A percentile compares a stretch with the other conserved stretches of the same genome.
Conservation (phyloP, 768 basidiomycete species). For the Sistotremastrum niveocremeum region DNA sequence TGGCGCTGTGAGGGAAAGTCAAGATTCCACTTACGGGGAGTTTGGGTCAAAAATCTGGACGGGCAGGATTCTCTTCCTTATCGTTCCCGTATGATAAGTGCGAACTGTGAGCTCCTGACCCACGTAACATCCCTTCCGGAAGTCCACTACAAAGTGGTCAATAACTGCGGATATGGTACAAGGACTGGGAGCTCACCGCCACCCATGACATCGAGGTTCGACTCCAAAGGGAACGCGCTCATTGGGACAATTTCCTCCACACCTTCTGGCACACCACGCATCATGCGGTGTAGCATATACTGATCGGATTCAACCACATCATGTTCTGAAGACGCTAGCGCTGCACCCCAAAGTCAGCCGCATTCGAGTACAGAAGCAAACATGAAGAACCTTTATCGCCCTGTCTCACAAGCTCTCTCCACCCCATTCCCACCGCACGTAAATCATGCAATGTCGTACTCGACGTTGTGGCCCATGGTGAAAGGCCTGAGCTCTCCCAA, state of each 20-base stretch:
- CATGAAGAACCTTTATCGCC: slow-evolving; percentile 57
- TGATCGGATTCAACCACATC: slow-evolving; percentile 37
- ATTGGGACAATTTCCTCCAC: slow-evolving; percentile 57
- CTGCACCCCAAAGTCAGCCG: slow-evolving; percentile 25
- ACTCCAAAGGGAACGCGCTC: slow-evolving; percentile 85
- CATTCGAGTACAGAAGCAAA: slow-evolving; percentile 1
- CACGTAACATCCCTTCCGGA: slow-evolving; percentile 94
- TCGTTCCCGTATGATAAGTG: slow-evolving; percentile 86
- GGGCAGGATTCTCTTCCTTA: slow-evolving; percentile 83
- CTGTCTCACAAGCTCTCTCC: slow-evolving; percentile 52
- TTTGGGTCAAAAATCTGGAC: slow-evolving; percentile 39
- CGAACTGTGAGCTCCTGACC: slow-evolving; percentile 96
- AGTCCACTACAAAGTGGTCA: slow-evolving; percentile 54
- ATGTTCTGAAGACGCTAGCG: slow-evolving; percentile 35
- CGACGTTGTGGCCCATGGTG: slow-evolving; percentile 43
- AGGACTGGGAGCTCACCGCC: slow-evolving; percentile 46
- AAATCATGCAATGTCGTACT: slow-evolving; percentile 45
- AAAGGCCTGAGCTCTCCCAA: slow-evolving; percentile 37
- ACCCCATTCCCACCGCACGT: slow-evolving; percentile 69
- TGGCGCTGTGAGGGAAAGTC: background rate
- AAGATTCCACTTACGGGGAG: slow-evolving; percentile 18
- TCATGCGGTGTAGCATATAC: slow-evolving; percentile 67
- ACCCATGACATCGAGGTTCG: slow-evolving; percentile 90
- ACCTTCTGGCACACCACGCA: slow-evolving; percentile 84
- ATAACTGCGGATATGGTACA: slow-evolving; percentile 4